These are phyloP conservation scores for Thamnidium elegans DNA, from an alignment of 192 early-diverging fungal genomes.

Conservation along the genomic window DNA sequence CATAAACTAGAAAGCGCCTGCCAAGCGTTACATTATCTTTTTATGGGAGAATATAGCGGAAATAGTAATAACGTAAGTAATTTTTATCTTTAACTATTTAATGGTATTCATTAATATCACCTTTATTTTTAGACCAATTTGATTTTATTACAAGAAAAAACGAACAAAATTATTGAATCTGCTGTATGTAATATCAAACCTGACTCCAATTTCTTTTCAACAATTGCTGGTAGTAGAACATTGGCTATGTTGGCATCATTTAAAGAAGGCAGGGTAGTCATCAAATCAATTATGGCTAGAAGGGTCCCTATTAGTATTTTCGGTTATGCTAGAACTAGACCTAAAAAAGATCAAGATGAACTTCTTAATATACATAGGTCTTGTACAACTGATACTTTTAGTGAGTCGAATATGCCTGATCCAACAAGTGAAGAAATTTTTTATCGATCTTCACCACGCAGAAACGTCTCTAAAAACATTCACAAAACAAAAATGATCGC, in stretches of 20 bases:
- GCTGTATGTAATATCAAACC: too few relatives aligned
- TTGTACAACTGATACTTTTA: too few relatives aligned
- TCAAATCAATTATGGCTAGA: not conserved
- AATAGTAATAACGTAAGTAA: not conserved
- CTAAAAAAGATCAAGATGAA: too few relatives aligned
- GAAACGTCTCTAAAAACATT: too few relatives aligned
- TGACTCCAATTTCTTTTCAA: not conserved
- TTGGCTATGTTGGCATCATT: constrained; percentile 9
- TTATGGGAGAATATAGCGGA: too few relatives aligned
- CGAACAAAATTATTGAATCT: not conserved
- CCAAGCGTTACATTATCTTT: not conserved
- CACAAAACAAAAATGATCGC: too few relatives aligned
- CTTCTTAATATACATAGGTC: too few relatives aligned
- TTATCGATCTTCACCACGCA: too few relatives aligned
- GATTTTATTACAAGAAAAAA: not conserved
- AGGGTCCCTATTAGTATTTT: constrained; percentile 4
- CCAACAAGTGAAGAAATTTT: not conserved
- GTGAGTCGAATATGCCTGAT: too few relatives aligned
- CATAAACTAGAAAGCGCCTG: constrained; percentile 4
- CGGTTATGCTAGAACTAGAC: constrained; percentile 3
- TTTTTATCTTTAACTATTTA: not conserved
- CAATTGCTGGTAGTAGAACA: constrained; percentile 7
- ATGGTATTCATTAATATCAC: too few relatives aligned
- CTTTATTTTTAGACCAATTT: too few relatives aligned
- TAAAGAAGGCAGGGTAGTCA: not conserved